Evolutionary conservation across 108 stramenopile species (phyloP).

Genomic region (Heterococcus sp.): DNA sequence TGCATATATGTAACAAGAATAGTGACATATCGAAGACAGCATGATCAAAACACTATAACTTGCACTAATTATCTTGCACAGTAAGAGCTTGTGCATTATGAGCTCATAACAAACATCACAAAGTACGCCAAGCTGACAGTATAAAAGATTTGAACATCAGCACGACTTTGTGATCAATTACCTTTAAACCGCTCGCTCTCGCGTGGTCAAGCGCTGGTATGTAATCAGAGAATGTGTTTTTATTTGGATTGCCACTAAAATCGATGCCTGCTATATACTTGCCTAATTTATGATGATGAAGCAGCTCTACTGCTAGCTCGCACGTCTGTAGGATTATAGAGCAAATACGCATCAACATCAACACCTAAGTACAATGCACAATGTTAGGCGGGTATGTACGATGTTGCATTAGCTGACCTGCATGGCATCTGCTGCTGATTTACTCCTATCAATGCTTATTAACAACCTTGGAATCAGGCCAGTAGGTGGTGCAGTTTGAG

Average conservation of each 20-base stretch:
- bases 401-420: no score
- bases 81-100: neutral
- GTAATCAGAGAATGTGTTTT: conserved; percentile 29
- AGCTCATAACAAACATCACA: neutral
- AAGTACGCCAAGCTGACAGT: neutral
- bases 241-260: conserved; percentile 80
- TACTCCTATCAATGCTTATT: conserved; percentile 67
- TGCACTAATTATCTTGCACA: neutral
- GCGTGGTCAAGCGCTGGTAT: neutral
- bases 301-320: conserved; percentile 61
- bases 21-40: neutral
- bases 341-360: no score
- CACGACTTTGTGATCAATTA: neutral
- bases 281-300: conserved; percentile 5
- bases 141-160: neutral
- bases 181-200: neutral
- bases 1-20: no score
- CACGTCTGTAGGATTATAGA: no score
- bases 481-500: neutral
- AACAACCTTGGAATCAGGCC: conserved; percentile 58
- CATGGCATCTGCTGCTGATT: conserved; percentile 46
- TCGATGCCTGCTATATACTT: conserved; percentile 73
- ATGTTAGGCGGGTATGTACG: no score
- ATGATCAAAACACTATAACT: neutral
- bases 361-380: no score